A percentile compares a stretch with the other conserved stretches of the same genome.
Conservation (phyloP, 495 filamentous ascomycete species). For the Hyaloscypha bicolor region DNA sequence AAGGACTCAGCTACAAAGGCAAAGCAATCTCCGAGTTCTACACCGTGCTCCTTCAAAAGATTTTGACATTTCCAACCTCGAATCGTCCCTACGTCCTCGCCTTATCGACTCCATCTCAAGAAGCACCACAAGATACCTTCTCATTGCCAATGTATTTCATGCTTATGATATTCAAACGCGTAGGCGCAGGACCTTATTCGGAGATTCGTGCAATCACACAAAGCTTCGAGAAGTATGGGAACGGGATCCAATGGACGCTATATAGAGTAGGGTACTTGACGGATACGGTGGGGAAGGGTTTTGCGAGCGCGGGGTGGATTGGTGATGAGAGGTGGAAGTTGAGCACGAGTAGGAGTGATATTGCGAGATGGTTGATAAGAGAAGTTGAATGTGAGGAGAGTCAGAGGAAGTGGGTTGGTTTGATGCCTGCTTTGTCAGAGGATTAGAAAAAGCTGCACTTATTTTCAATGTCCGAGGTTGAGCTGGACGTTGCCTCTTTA, state of each 20-base stretch:
- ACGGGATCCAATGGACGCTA: not conserved
- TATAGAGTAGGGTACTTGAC: not conserved
- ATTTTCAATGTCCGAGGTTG: no score
- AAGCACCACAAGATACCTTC: not conserved
- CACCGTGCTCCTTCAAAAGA: not conserved
- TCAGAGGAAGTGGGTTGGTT: not conserved
- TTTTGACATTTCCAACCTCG: not conserved
- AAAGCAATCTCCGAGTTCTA: not conserved
- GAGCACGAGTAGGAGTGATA: not conserved
- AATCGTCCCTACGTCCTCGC: not conserved
- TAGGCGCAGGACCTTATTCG: not conserved
- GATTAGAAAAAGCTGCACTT: no score
- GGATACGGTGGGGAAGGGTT: not conserved
- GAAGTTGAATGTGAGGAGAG: not conserved
- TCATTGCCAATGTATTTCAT: not conserved
- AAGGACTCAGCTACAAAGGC: not conserved
- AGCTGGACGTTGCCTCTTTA: no score
- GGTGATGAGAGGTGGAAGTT: not conserved
- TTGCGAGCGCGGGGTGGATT: not conserved
- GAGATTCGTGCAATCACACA: not conserved
- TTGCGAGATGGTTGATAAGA: not conserved
- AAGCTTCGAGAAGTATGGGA: not conserved
- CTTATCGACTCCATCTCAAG: not conserved
- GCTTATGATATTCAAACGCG: not conserved
- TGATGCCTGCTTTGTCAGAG: not conserved